phyloP scores from a whole-genome alignment of 2,329 filamentous ascomycete species.

The Fusarium acutatum region DNA sequence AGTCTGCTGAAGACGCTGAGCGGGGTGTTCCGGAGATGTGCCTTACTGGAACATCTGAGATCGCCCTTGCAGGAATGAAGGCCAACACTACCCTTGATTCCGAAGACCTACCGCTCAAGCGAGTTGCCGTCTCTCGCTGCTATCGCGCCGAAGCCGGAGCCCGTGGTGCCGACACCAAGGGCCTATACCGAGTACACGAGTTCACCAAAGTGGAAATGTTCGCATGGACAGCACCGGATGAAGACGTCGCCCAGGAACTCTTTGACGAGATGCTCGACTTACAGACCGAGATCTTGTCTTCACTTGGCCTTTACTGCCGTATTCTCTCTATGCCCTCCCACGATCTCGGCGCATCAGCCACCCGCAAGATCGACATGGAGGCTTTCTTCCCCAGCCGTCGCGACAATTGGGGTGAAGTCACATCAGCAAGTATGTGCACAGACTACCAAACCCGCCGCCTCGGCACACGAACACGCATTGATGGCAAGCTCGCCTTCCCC shows the following conservation, averaged over 20 bases:
- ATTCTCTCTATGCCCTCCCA: constrained; percentile 90
- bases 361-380: constrained; percentile 91
- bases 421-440: constrained; percentile 88
- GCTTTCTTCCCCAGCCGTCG: constrained; percentile 87
- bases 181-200: constrained; percentile 95
- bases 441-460: constrained; percentile 92
- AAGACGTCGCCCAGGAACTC: constrained; percentile 59
- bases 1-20: constrained; percentile 68
- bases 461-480: constrained; percentile 73
- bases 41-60: constrained; percentile 91
- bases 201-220: constrained; percentile 99
- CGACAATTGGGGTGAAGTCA: constrained; percentile 86
- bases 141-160: constrained; percentile 96
- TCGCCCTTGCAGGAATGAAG: constrained; percentile 90
- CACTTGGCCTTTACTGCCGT: constrained; percentile 83
- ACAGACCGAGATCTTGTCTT: constrained; percentile 82
- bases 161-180: constrained; percentile 89
- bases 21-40: constrained; percentile 73
- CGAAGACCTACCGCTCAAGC: constrained; percentile 75
- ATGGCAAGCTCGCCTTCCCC: constrained; percentile 73
- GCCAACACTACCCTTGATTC: constrained; percentile 75
- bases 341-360: constrained; percentile 89
- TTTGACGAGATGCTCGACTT: constrained; percentile 89
- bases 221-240: constrained; percentile 79
- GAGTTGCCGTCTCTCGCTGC: constrained; percentile 88